phyloP scores from a whole-genome alignment of 768 basidiomycete species.

The Kwoniella sp. region DNA sequence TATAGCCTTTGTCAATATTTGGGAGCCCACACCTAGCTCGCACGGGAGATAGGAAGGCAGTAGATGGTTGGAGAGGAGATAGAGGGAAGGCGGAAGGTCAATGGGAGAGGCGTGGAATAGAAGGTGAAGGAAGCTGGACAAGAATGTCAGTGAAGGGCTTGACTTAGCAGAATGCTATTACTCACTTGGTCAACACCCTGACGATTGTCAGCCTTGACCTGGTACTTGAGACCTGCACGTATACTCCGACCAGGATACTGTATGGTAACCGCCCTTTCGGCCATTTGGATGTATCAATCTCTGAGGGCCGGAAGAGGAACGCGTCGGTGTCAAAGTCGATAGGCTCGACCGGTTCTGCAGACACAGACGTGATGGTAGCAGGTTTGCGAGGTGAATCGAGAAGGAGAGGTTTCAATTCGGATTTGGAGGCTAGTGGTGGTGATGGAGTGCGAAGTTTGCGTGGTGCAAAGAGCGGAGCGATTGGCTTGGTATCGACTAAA shows the following conservation, averaged over 20 bases:
- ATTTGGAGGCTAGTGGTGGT: conserved; percentile 2
- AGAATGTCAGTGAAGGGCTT: conserved; percentile 57
- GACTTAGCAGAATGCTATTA: conserved; percentile 34
- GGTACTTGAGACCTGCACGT: conserved; percentile 53
- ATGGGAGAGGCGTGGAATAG: conserved; percentile 67
- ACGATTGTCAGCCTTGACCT: conserved; percentile 49
- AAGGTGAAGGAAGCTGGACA: conserved; percentile 74
- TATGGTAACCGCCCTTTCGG: conserved; percentile 53
- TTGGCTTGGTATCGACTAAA: conserved; percentile 20
- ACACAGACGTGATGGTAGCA: conserved; percentile 27
- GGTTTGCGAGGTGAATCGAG: conserved; percentile 11
- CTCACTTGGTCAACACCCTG: conserved; percentile 54
- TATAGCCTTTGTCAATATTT: conserved; percentile 60
- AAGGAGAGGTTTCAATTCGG: conserved; percentile 22
- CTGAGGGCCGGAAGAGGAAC: conserved; percentile 44
- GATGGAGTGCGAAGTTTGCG: conserved; percentile 4
- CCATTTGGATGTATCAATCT: conserved; percentile 41
- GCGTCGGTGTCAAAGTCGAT: conserved; percentile 52
- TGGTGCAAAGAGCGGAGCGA: conserved; percentile 20
- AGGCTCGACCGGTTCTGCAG: conserved; percentile 40
- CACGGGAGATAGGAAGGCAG: conserved; percentile 71
- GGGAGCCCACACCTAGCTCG: conserved; percentile 58
- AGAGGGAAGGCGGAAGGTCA: conserved; percentile 74
- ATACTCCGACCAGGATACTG: conserved; percentile 52
- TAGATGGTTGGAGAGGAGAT: conserved; percentile 78